Conservation (phyloP, 2,329 filamentous ascomycete species). For the Colletotrichum costaricense region DNA sequence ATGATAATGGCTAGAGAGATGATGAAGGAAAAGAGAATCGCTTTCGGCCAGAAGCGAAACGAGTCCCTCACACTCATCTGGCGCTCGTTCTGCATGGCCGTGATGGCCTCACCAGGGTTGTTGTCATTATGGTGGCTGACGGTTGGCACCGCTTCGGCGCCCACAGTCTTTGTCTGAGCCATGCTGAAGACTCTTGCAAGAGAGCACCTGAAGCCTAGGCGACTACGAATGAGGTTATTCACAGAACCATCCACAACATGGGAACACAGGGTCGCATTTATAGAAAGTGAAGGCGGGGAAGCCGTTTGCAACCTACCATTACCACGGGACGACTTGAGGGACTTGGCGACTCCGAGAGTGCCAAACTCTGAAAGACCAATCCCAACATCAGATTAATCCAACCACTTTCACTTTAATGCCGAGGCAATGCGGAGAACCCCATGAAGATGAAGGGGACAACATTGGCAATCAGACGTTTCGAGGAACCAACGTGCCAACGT, state of each 20-base stretch:
- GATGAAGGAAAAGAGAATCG: constrained; percentile 37
- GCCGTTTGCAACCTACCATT: background rate
- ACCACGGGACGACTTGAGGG: background rate
- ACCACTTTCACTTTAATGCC: constrained; percentile 1
- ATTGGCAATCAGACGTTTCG: constrained; percentile 14
- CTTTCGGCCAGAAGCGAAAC: constrained; percentile 38
- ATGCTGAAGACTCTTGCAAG: constrained; percentile 5
- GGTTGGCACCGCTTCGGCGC: constrained; percentile 23
- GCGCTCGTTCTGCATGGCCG: constrained; percentile 37
- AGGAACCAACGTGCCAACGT: constrained; percentile 11
- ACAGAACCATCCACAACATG: background rate
- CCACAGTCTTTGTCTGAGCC: constrained; percentile 28
- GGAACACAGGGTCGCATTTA: constrained; percentile 23
- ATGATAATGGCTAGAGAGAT: constrained; percentile 43
- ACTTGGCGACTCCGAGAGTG: background rate
- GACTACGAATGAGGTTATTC: constrained; percentile 24
- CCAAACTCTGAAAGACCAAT: constrained; percentile 3
- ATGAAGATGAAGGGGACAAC: background rate
- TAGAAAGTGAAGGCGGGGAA: constrained; percentile 15
- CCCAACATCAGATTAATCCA: constrained; percentile 11
- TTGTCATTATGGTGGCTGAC: constrained; percentile 26
- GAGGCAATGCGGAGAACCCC: constrained; percentile 29
- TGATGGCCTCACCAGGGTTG: constrained; percentile 24
- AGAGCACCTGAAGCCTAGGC: background rate
- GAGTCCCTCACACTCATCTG: constrained; percentile 38